Evolutionary conservation across 805 yeast species (phyloP).

Genomic region (Suhomyces vadensis): DNA sequence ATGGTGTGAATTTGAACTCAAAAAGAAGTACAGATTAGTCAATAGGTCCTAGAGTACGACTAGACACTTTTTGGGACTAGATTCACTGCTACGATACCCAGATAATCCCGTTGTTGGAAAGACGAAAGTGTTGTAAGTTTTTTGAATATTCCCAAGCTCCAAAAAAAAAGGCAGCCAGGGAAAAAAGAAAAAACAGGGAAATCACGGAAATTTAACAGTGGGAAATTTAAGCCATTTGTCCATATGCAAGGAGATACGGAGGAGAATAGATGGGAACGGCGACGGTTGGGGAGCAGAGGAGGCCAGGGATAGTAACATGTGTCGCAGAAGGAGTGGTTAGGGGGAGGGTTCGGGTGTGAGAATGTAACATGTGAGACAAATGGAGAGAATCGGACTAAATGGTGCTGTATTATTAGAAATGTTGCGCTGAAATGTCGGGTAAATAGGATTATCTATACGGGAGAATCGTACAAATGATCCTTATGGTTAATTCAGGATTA

Average conservation of each 20-base stretch:
- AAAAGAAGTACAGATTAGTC: too few relatives aligned
- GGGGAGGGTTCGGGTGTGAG: too few relatives aligned
- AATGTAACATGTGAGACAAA: too few relatives aligned
- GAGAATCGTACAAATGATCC: constrained; percentile 1
- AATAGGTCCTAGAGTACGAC: too few relatives aligned
- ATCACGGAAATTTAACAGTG: background rate
- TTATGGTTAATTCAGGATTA: background rate
- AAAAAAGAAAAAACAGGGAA: background rate
- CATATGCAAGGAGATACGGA: background rate
- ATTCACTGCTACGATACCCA: background rate
- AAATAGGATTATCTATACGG: background rate
- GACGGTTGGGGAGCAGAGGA: background rate
- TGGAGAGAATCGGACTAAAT: too few relatives aligned
- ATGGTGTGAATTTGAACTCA: constrained; percentile 15
- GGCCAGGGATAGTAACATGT: background rate
- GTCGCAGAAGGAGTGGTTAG: background rate
- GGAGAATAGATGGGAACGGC: background rate
- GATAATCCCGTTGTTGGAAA: background rate
- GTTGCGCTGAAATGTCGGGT: background rate
- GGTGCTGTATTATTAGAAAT: too few relatives aligned
- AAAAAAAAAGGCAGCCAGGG: constrained; percentile 1
- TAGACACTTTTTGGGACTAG: background rate
- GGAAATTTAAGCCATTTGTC: background rate
- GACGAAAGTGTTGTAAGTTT: background rate
- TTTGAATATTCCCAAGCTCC: background rate